A percentile compares a stretch with the other conserved stretches of the same genome.
Evolutionary conservation across 2,329 filamentous ascomycete species (phyloP).

Genomic region (Aspergillus sp.): DNA sequence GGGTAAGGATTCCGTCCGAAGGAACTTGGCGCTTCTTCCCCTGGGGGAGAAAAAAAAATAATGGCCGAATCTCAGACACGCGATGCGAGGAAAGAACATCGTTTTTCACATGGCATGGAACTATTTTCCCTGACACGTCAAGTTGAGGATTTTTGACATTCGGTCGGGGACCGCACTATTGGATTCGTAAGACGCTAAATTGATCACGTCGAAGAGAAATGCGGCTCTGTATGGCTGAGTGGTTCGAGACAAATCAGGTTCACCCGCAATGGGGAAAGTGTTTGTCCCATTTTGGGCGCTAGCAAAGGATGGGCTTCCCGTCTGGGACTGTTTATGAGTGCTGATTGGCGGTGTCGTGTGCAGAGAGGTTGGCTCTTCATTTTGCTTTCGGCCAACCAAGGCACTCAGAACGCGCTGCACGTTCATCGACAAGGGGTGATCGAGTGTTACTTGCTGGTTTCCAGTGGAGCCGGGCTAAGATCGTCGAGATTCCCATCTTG

Average conservation of each 20-base stretch:
- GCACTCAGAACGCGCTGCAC: constrained; percentile 13
- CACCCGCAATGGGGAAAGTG: constrained; percentile 17
- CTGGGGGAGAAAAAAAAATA: not conserved
- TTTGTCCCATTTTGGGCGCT: constrained; percentile 18
- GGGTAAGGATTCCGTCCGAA: not conserved
- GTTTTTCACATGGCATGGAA: constrained; percentile 8
- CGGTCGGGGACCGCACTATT: not conserved
- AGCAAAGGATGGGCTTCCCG: constrained; percentile 18
- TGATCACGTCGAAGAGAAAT: constrained; percentile 8
- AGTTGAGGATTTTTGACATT: constrained; percentile 6
- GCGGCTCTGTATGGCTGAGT: constrained; percentile 20
- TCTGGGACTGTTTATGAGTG: constrained; percentile 12
- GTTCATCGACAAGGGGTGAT: constrained; percentile 17
- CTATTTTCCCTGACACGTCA: constrained; percentile 3
- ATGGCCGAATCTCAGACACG: too few species aligned
- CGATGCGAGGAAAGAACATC: not conserved
- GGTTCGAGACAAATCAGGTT: constrained; percentile 12
- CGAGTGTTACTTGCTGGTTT: not conserved
- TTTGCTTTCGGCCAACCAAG: constrained; percentile 21
- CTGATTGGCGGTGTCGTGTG: constrained; percentile 20
- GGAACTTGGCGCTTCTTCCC: not conserved
- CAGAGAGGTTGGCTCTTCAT: constrained; percentile 20
- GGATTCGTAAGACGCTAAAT: constrained; percentile 5
- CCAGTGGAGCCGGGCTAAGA: constrained; percentile 18
- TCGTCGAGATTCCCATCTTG: constrained; percentile 17